phyloP scores from a whole-genome alignment of 768 basidiomycete genomes.

The Suillus spraguei region DNA sequence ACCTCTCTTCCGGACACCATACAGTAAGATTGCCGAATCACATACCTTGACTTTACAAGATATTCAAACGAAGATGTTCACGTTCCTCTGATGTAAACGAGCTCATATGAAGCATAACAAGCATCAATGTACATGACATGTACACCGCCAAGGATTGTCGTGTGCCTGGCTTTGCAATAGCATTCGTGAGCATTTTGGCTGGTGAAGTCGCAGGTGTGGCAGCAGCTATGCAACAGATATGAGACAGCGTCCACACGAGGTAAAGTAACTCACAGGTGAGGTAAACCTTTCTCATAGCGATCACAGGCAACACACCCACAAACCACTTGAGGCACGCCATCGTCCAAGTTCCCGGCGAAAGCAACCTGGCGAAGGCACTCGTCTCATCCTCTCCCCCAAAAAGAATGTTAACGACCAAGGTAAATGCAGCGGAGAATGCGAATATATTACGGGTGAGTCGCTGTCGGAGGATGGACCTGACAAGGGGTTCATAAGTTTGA shows the following conservation, averaged over 20 bases:
- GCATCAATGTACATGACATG: slow-evolving; percentile 44
- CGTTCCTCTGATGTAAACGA: slow-evolving; percentile 29
- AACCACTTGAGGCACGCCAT: slow-evolving; percentile 49
- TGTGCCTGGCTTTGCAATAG: slow-evolving; percentile 50
- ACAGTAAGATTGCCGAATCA: neutral
- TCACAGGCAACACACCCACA: slow-evolving; percentile 54
- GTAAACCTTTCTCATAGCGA: slow-evolving; percentile 59
- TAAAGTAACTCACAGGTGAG: slow-evolving; percentile 52
- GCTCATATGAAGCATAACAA: slow-evolving; percentile 48
- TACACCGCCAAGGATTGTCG: slow-evolving; percentile 49
- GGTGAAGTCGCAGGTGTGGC: slow-evolving; percentile 56
- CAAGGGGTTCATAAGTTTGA: slow-evolving; percentile 65
- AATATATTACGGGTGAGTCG: slow-evolving; percentile 61
- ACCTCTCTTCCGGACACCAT: slow-evolving; percentile 17
- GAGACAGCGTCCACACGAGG: neutral
- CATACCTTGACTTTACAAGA: slow-evolving; percentile 73
- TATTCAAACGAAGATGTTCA: slow-evolving; percentile 44
- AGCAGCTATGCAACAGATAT: slow-evolving; percentile 36
- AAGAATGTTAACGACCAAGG: slow-evolving; percentile 43
- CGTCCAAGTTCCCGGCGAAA: slow-evolving; percentile 47
- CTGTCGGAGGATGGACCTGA: slow-evolving; percentile 61
- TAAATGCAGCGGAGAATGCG: slow-evolving; percentile 48
- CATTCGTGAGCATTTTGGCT: slow-evolving; percentile 45
- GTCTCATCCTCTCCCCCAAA: slow-evolving; percentile 30
- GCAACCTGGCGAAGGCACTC: slow-evolving; percentile 35